Percentiles rank a stretch among this genome's conserved stretches.
phyloP scores from a whole-genome alignment of 352 stramenopile genomes.

The Globisporangium middletonii region DNA sequence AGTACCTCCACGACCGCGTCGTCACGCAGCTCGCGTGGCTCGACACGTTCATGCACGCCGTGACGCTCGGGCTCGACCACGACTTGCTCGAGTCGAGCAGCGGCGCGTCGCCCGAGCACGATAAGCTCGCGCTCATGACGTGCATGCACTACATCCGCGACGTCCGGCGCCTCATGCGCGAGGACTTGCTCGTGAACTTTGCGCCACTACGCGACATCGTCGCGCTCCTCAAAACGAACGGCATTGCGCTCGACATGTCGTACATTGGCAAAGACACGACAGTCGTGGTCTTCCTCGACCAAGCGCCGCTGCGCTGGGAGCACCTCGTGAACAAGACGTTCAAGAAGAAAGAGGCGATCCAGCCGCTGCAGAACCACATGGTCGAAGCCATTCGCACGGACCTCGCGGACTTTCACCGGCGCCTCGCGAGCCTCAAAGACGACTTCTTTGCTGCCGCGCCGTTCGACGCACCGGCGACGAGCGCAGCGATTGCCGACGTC shows the following conservation, averaged over 20 bases:
- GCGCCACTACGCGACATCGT: conserved; percentile 76
- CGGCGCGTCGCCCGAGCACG: conserved; percentile 27
- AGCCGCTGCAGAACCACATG: conserved; percentile 87
- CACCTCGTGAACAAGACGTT: conserved; percentile 92
- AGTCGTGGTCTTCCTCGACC: conserved; percentile 83
- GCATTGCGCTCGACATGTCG: conserved; percentile 86
- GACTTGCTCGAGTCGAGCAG: conserved; percentile 31
- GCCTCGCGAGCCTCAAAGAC: conserved; percentile 50
- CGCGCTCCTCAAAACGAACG: conserved; percentile 74
- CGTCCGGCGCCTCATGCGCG: conserved; percentile 75
- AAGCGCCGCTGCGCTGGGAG: conserved; percentile 87
- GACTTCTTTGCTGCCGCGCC: conserved; percentile 61
- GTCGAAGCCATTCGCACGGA: conserved; percentile 75
- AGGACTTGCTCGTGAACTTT: conserved; percentile 77
- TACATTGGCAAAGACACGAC: conserved; percentile 72
- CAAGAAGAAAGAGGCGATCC: conserved; percentile 89
- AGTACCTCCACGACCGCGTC: conserved; percentile 89
- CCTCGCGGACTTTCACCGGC: conserved; percentile 66
- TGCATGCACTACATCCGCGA: conserved; percentile 89
- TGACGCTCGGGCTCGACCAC: conserved; percentile 72
- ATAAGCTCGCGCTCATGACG: conserved; percentile 67
- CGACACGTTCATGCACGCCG: conserved; percentile 79
- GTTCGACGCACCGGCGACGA: conserved; percentile 28
- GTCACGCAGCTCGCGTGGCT: conserved; percentile 80
- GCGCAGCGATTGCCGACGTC: conserved; percentile 45